Base-by-base conservation (phyloP, 2,329 filamentous ascomycete species). In the Exophiala sideris region DNA sequence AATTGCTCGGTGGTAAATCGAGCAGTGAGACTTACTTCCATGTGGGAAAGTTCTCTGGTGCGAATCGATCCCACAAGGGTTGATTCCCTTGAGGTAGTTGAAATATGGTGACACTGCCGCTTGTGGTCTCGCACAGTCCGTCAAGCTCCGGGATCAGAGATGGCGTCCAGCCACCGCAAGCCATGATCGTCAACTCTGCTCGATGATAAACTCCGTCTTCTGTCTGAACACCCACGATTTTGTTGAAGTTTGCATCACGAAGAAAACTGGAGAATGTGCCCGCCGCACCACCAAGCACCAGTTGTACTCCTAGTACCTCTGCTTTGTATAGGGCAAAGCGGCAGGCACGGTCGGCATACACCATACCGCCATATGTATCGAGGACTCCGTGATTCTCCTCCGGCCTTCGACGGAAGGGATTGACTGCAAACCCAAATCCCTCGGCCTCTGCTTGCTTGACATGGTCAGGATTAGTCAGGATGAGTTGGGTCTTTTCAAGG, bases 151-250 rank as follows among this genome's bases (percentile, higher is more conserved):
- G 65, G 44, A 96, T 73, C 16, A 96, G 78, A 1, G 81, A 78
- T 2, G 85, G 82, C 1, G 88, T 89, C 91, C 91, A 96, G 4
- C 91, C 90, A n/a, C 92, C 92, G 0, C 90, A 84, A 0, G 92
- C 90, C 2, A 95, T 78, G 54, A 96, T 77, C 34, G 40, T 45
- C 16, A 44, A 32, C 21, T 3, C 39, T 14, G 54, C 54, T 8
- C 4, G n/a, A 16, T 35, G 42, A 12, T 16, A 29, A 21, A 44
- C 32, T 1, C 45, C 45, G 35, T 44, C 33, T 4, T 20, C 16
- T 9, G 50, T 45, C 34, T 38, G n/a, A 16, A 51, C 41, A 3
- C 54, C 54, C 2, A 29, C 38, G 5, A 76, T 67, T 48, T 72
- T 69, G 11, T 58, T 59, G 1, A 44, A 54, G 16, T 40, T 9